Evolutionary conservation across 2,329 filamentous ascomycete genomes (phyloP).

Genomic region (Clonostachys byssicola): DNA sequence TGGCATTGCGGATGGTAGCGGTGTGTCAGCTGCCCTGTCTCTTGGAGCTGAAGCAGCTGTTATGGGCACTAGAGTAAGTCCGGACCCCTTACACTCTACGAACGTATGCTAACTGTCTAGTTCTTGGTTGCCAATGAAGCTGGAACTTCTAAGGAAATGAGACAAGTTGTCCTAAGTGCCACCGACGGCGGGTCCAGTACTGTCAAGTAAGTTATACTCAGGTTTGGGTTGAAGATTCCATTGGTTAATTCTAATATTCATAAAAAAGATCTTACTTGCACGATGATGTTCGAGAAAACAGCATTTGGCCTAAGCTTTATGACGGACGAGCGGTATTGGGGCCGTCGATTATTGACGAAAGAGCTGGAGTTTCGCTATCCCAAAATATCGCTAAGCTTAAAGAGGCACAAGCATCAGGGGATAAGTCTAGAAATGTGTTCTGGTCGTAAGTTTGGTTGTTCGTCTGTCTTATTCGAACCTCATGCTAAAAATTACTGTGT

Average conservation of each 20-base stretch:
- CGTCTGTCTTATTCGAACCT: not conserved
- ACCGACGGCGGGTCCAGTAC: slow-evolving; percentile 38
- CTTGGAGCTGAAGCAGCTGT: slow-evolving; percentile 40
- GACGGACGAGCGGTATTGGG: slow-evolving; percentile 37
- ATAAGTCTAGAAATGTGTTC: slow-evolving; percentile 20
- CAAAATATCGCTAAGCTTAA: slow-evolving; percentile 33
- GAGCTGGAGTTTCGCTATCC: slow-evolving; percentile 30
- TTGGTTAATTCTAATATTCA: not conserved
- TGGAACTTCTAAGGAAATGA: slow-evolving; percentile 29
- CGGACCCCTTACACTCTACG: not conserved
- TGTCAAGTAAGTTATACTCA: slow-evolving; percentile 28
- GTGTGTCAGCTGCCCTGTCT: slow-evolving; percentile 48
- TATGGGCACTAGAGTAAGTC: slow-evolving; percentile 34
- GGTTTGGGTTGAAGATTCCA: not conserved
- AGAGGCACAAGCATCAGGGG: slow-evolving; percentile 26
- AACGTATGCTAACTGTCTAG: slow-evolving; percentile 10
- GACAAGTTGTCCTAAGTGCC: slow-evolving; percentile 32
- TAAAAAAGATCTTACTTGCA: slow-evolving; percentile 28
- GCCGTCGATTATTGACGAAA: slow-evolving; percentile 31
- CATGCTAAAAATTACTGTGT: not conserved
- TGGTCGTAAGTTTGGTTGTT: slow-evolving; percentile 27
- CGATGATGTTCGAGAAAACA: slow-evolving; percentile 29
- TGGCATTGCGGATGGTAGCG: slow-evolving; percentile 52
- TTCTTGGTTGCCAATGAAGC: slow-evolving; percentile 40
- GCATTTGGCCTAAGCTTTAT: slow-evolving; percentile 34